Evolutionary conservation across 1,284 basidiomycete genomes (phyloP), one percentile per base, ranked within the genome.

Genomic region (Moesziomyces parantarcticus): DNA sequence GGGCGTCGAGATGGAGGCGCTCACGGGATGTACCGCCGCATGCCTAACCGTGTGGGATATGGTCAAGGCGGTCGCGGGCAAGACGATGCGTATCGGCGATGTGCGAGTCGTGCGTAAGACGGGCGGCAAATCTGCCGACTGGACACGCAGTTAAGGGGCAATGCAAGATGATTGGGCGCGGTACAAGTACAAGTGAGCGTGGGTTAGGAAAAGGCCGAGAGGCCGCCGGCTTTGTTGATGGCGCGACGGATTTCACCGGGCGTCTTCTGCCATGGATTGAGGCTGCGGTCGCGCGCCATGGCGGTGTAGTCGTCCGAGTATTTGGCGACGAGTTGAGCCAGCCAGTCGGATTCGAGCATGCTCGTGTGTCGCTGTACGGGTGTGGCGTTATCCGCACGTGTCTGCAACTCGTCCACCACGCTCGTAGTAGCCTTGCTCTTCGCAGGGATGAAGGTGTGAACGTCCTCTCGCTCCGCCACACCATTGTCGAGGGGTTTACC

Each of bases 1-100:
- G 88, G 93, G 93, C 0, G 93, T 94, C 23, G 93, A 95, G 86
- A 95, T 95, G 92, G 93, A 95, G 85, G 93, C 93, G n/a, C 82
- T 95, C 60, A 92, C 91, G 22, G 91, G 90, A 21, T 92, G 92
- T 14, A 90, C 89, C 5, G 87, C 91, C n/a, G 90, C 90, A 5
- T 87, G 92, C 43, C 85, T 94, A 65, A 93, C 92, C 1, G 89
- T 94, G 21, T 94, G 92, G 93, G 93, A 94, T 81, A 94, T 94
- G 92, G 87, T 93, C 44, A 94, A 95, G 85, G 91, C 92, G 7
- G 90, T 94, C 1, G 92, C 90, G 4, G 93, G 92, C 20, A 88
- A 88, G 80, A 90, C 92, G 58, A 95, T 94, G 92, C 48, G 66
- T 16, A 84, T 87, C 11, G 78, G 79, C 32, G 88, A 89, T 25